Evolutionary conservation across 2,329 filamentous ascomycete genomes (phyloP).

Genomic region (Epichloe sylvatica): DNA sequence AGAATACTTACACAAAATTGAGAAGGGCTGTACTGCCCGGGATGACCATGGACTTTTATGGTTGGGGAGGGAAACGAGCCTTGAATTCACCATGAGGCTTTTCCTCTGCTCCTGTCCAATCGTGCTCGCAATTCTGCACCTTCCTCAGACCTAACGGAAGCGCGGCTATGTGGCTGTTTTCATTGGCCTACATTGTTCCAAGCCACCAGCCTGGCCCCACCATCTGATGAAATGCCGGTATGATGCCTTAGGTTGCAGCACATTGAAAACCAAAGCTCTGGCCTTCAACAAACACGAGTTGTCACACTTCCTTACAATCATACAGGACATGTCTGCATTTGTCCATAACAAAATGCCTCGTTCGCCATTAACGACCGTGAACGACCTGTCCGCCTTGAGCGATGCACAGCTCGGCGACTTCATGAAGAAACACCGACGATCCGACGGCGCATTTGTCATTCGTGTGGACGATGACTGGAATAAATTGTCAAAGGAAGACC

Average conservation of each 20-base stretch:
- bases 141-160: too few species aligned
- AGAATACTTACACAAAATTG: background rate
- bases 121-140: background rate
- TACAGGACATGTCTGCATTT: background rate
- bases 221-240: too few species aligned
- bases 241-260: too few species aligned
- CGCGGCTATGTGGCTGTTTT: too few species aligned
- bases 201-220: too few species aligned
- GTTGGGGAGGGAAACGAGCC: background rate
- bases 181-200: too few species aligned
- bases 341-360: background rate
- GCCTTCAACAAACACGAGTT: too few species aligned
- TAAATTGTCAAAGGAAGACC: constrained; percentile 7
- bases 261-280: too few species aligned
- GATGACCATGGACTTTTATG: background rate
- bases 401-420: constrained; percentile 10
- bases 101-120: background rate
- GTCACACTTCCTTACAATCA: background rate
- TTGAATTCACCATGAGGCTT: too few species aligned
- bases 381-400: constrained; percentile 6
- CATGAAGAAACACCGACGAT: constrained; percentile 8
- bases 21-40: background rate
- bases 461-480: constrained; percentile 7
- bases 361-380: background rate
- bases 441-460: constrained; percentile 7